phyloP scores from a whole-genome alignment of 306 rosid genomes.

The Quercus rubra region DNA sequence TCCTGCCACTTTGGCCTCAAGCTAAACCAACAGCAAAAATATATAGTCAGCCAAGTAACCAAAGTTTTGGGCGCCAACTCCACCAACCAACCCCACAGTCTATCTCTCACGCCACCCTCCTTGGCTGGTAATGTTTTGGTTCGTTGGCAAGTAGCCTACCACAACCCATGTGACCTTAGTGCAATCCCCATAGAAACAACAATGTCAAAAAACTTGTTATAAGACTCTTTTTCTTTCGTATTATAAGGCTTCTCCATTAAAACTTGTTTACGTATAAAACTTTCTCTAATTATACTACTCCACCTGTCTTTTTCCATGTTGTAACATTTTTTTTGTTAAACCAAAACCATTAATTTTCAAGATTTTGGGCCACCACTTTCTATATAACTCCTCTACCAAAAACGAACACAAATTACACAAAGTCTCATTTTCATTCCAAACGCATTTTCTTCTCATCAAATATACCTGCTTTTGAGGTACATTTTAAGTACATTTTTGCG shows the following conservation, averaged over 20 bases:
- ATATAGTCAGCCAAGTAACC: conserved; percentile 28
- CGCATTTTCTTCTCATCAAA: conserved; percentile 1
- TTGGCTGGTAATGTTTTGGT: conserved; percentile 25
- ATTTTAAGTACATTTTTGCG: not conserved
- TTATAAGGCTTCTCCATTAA: not conserved
- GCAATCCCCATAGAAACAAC: not conserved
- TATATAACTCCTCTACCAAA: conserved; percentile 32
- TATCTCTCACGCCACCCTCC: not conserved
- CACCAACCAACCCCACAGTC: conserved; percentile 27
- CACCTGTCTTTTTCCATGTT: conserved; percentile 22
- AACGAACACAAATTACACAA: not conserved
- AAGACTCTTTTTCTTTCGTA: not conserved
- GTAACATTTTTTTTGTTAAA: not conserved
- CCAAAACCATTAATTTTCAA: conserved; percentile 5
- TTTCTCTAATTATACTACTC: not conserved
- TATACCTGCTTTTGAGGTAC: not conserved
- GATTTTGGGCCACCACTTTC: not conserved
- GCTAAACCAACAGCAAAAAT: not conserved
- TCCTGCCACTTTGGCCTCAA: not conserved
- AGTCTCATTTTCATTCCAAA: not conserved
- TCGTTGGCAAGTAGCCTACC: conserved; percentile 29
- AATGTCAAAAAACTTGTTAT: not conserved
- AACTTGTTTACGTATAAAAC: not conserved
- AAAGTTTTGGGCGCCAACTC: conserved; percentile 22
- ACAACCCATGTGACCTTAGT: conserved; percentile 2